Evolutionary conservation across 1,139 yeast genomes (phyloP).

Genomic region (Protomyces arabidopsidicola): DNA sequence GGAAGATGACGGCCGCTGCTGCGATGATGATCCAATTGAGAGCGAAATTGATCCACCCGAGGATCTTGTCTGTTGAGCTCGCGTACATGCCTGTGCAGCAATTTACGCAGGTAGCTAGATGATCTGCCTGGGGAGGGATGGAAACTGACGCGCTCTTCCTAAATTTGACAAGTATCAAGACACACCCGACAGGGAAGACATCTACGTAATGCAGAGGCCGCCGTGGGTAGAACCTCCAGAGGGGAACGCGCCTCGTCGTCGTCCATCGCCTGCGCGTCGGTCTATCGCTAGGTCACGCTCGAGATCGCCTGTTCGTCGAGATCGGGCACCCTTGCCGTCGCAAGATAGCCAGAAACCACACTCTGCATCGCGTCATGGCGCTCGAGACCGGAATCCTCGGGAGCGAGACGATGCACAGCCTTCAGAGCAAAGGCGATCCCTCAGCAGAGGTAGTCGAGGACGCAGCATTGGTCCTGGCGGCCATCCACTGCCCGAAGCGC

Average conservation of each 20-base stretch:
- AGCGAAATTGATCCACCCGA: slow-evolving; percentile 21
- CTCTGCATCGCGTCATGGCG: background rate
- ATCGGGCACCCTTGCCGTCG: background rate
- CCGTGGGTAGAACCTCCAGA: background rate
- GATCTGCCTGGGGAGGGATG: no score
- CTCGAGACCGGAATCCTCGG: background rate
- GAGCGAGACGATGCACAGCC: background rate
- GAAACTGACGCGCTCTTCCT: no score
- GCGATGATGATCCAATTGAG: slow-evolving; percentile 31
- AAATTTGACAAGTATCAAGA: no score
- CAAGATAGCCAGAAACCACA: background rate
- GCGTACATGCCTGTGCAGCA: background rate
- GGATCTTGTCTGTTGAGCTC: background rate
- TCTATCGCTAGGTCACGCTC: background rate
- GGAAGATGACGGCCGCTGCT: slow-evolving; percentile 36
- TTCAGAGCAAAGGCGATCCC: background rate
- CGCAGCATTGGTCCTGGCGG: background rate
- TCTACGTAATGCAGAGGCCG: background rate
- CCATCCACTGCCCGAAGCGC: background rate
- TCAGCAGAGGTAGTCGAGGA: background rate
- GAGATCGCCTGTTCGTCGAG: background rate
- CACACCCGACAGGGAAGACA: no score
- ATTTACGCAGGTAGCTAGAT: no score
- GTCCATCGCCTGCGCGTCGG: background rate
- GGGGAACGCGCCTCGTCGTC: background rate